Base-by-base conservation (phyloP, 768 basidiomycete species). In the Russula emetica region DNA sequence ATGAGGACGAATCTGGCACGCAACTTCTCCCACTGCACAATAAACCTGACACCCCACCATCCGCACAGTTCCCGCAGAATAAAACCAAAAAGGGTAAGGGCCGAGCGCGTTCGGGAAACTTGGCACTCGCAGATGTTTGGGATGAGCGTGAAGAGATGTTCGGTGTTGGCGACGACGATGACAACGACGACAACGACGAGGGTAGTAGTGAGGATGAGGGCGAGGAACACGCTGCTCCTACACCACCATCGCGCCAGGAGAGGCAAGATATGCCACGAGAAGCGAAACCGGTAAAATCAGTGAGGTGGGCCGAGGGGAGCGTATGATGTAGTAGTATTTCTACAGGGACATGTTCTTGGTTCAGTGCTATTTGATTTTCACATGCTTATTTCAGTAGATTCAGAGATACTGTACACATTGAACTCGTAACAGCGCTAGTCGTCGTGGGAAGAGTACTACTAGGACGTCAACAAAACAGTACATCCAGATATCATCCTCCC, bases 121-220 rank as follows among this genome's bases (percentile, higher is more conserved):
- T 34, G 40, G 62, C 60, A 10, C 69, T 88, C 50, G 78, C 79
- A 18, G 79, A 88, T 71, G 84, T 87, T 50, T 92, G 89, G 89
- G 86, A 91, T 66, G 87, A 88, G 68, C 81, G 84, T 30, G 90
- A 92, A 74, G 88, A 90, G 60, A 66, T 88, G 38, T 90, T 92
- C 72, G 84, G 79, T 49, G 78, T 89, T 57, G 88, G 85, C 63
- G 84, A 83, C 68, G 85, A 86, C 55, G 58, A 45, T 1, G 45
- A 58, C 0, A 38, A 60, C 1, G 58, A 45, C 2, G 45, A 58
- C 0, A 38, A 60, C 1, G 59, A 26, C 22, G 86, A 88, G 18
- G 32, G 18, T 24, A 14, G 22, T 36, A 20, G 32, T 22, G 44
- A 63, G 20, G 59, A 22, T 9, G 63, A 36, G 14, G 18, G n/a